Evolutionary conservation across 257 asterid genomes (phyloP), one percentile per base, ranked within the genome.

Genomic region (Plantago elongata): DNA sequence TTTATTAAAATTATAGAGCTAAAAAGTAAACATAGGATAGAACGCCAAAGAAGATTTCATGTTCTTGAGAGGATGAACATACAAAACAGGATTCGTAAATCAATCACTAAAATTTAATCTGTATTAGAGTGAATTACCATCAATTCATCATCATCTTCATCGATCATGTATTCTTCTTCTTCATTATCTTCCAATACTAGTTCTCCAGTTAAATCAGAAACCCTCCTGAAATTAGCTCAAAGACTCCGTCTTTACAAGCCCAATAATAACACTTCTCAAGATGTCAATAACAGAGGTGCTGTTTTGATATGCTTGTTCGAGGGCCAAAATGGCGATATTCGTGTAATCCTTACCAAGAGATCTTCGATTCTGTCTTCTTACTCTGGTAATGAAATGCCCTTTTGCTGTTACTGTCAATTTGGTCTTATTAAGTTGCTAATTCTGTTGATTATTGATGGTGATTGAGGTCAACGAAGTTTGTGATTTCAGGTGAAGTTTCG

Each of bases 301-400:
- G 96, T 88, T 49, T 54, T 88, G 76, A 78, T 88, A 63, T 85
- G 90, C 68, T 72, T 88, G 51, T 88, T 83, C 61, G 80, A 83
- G 69, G 93, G 83, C 9, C 62, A 69, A 65, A 51, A 51, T 5
- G 87, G 88, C 3, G 79, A 81, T 11, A 51, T 88, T 68, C 93
- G 95, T 27, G 95, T 88, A 0, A 78, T 88, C 45, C 96, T 88
- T 30, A 88, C 95, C 9, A 74, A 78, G 67, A 73, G 96, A 77
- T 82, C 96, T 56, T 83, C 88, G 12, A 64, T 62, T 1, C 71
- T 88, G 38, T 77, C 95, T 44, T 72, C 90, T 60, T 81, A 85
- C 66, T 77, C 95, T 9, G 95, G 95, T 87, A 69, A 12, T 7
- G 4, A 5, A 22, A 37, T 51, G 18, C 12, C 45, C 13, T 13